Evolutionary conservation across 495 filamentous ascomycete species (phyloP).

Genomic region (Aspergillus carlsbadensis): DNA sequence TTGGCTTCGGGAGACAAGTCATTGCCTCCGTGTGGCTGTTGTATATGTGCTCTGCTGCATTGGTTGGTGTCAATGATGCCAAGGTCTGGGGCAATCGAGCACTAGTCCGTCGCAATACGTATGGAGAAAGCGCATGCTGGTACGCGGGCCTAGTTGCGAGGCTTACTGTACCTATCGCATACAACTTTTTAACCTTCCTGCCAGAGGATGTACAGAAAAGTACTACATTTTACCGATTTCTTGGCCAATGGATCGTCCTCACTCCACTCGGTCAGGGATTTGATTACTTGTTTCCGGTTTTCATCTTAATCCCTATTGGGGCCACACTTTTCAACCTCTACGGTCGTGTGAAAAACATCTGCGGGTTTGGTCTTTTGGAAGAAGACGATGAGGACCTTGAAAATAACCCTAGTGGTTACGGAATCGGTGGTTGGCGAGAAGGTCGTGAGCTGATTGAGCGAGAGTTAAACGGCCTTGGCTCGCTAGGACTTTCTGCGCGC

Average conservation of each 20-base stretch:
- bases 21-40: constrained; percentile 84
- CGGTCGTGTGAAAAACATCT: constrained; percentile 68
- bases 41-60: constrained; percentile 87
- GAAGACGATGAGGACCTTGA: constrained; percentile 74
- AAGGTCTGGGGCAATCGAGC: constrained; percentile 95
- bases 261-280: constrained; percentile 83
- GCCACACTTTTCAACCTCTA: constrained; percentile 88
- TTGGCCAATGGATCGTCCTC: constrained; percentile 80
- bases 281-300: constrained; percentile 80
- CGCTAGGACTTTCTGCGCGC: constrained; percentile 45
- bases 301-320: constrained; percentile 79
- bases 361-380: constrained; percentile 75
- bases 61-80: constrained; percentile 81
- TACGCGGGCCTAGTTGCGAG: constrained; percentile 88
- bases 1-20: constrained; percentile 81
- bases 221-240: constrained; percentile 83
- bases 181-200: constrained; percentile 93
- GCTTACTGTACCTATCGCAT: constrained; percentile 85
- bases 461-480: constrained; percentile 68
- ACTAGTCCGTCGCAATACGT: constrained; percentile 85
- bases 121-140: constrained; percentile 89
- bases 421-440: constrained; percentile 87
- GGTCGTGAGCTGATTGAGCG: constrained; percentile 91
- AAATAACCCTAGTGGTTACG: constrained; percentile 61
- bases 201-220: constrained; percentile 60